Evolutionary conservation across 2,329 filamentous ascomycete species (phyloP), one percentile per base, ranked within the genome.

Genomic region (Xylariaceae sp.): DNA sequence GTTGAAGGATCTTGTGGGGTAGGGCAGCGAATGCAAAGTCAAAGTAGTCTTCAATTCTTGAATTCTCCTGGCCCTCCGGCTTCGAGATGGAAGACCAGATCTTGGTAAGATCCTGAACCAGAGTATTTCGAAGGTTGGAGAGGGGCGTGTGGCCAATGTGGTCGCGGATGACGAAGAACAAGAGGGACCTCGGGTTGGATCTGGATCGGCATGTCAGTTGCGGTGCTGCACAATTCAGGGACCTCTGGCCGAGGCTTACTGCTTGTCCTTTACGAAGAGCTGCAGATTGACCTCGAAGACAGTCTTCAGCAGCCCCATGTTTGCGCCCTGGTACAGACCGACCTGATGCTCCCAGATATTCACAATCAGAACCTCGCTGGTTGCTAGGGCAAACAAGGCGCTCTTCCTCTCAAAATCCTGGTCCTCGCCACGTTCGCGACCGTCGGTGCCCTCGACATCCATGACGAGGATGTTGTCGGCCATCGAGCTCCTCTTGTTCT

Each of bases 301-400:
- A 0, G 93, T 98, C 73, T 98, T 98, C 52, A 98, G 69, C 51
- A 98, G 64, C 7, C 92, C 92, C 92, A 98, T 98, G 60, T 98
- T 98, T 50, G 92, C 92, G 37, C 92, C 92, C 64, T 98, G 90
- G 58, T 98, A 98, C 59, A 98, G 62, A 30, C 92, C 92, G 42
- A 98, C 92, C 63, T 98, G 92, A 60, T 95, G 90, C 63, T 98
- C 92, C 92, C 92, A 98, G 47, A 98, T 94, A 58, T 98, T 98
- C 61, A 98, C 83, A 55, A 98, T 93, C 49, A 98, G 72, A 33
- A 98, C 90, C 66, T 98, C 92, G 58, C 90, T 96, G 13, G 92
- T 98, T 31, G 92, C 92, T 52, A 98, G 74, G 32, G 92, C 92
- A 63, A 98, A 98, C 14, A 98, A 74, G 16, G 92, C 92, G 60